These are phyloP conservation scores for Fusarium mundagurra DNA, from an alignment of 2,329 filamentous ascomycete species.

Conservation along the genomic window DNA sequence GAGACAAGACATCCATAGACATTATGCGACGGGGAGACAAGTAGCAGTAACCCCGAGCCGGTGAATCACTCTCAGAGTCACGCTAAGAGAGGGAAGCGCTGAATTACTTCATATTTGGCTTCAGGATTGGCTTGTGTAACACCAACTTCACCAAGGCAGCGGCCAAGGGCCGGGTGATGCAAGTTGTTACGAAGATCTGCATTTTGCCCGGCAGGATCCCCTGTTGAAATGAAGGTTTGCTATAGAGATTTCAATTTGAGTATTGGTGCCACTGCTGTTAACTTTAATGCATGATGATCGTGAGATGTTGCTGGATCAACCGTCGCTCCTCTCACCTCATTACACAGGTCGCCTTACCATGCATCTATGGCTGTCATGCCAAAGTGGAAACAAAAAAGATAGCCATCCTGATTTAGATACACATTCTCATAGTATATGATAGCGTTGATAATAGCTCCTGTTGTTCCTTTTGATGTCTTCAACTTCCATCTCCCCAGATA, in stretches of 20 bases:
- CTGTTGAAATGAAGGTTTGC: not conserved
- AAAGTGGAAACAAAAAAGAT: not conserved
- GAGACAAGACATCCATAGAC: not conserved
- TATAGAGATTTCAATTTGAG: too few species aligned
- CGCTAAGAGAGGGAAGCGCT: not conserved
- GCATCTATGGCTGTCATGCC: too few species aligned
- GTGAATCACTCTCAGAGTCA: not conserved
- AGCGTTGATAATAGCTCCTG: not conserved
- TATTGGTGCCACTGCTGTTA: fast-evolving
- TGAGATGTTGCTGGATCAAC: not conserved
- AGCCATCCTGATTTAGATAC: not conserved
- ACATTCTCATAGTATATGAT: fast-evolving
- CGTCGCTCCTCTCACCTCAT: too few species aligned
- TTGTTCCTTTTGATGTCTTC: not conserved
- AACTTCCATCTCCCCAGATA: not conserved
- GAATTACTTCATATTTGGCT: not conserved
- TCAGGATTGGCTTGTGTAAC: not conserved
- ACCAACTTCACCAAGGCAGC: not conserved
- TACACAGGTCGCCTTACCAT: too few species aligned
- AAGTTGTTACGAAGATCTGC: not conserved
- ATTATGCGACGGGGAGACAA: not conserved
- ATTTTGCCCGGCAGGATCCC: too few species aligned
- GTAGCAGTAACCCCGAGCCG: not conserved
- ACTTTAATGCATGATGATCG: not conserved
- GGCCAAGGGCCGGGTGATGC: not conserved